phyloP scores from a whole-genome alignment of 2,329 filamentous ascomycete genomes.

The Endoconidiophora polonica region DNA sequence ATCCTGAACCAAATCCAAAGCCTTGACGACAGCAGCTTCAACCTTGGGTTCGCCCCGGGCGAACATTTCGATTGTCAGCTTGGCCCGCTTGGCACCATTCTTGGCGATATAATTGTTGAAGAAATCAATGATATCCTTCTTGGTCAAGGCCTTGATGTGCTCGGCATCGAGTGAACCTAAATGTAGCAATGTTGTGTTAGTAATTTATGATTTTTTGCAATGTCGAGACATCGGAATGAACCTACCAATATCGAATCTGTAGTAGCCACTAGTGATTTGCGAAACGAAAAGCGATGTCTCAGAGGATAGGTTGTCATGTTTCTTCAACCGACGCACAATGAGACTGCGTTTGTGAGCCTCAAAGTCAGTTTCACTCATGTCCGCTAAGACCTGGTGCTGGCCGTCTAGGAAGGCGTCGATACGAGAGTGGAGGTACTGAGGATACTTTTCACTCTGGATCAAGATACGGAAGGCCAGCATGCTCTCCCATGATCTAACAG shows the following conservation, averaged over 20 bases:
- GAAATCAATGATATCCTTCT: conserved; percentile 64
- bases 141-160: conserved; percentile 56
- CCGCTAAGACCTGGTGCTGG: conserved; percentile 47
- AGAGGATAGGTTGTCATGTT: conserved; percentile 77
- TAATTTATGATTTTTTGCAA: neutral
- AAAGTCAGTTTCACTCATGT: conserved; percentile 72
- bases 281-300: conserved; percentile 65
- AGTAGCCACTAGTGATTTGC: conserved; percentile 71
- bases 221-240: conserved; percentile 13
- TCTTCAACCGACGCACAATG: conserved; percentile 73
- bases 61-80: conserved; percentile 66
- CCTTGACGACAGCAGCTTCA: conserved; percentile 7
- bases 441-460: conserved; percentile 80
- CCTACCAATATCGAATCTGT: conserved; percentile 76
- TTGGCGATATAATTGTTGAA: conserved; percentile 63
- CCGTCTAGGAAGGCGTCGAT: conserved; percentile 69
- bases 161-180: conserved; percentile 60
- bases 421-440: conserved; percentile 67
- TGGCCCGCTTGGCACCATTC: conserved; percentile 55
- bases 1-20: neutral
- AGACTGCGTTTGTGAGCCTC: conserved; percentile 82
- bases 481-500: conserved; percentile 52
- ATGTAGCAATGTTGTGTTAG: neutral
- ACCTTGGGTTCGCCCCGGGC: conserved; percentile 42
- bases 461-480: conserved; percentile 77